Conservation (phyloP, 2,329 filamentous ascomycete genomes). For the Metarhizium rileyi region DNA sequence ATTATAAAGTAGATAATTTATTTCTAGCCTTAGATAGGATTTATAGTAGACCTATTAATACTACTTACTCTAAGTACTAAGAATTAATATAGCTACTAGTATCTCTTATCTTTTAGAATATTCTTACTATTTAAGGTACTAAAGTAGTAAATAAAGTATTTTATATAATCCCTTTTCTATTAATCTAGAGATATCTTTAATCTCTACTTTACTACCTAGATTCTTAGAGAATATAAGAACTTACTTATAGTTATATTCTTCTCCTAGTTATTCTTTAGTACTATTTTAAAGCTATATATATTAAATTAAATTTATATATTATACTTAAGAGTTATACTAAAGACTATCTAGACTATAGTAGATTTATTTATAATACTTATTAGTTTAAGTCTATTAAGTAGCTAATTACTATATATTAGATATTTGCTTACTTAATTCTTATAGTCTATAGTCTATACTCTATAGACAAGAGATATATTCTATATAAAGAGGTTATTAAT, state of each 20-base stretch:
- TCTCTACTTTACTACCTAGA: not conserved
- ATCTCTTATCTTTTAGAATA: not conserved
- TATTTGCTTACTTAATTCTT: not conserved
- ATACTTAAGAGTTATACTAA: not conserved
- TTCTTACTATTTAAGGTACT: not conserved
- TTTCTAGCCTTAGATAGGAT: not conserved
- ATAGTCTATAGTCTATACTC: not conserved
- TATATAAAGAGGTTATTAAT: not conserved
- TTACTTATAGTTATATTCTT: not conserved
- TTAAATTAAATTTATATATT: not conserved
- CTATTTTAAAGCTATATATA: not conserved
- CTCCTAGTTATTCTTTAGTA: not conserved
- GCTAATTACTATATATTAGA: not conserved
- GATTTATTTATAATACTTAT: not conserved
- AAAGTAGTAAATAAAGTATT: not conserved
- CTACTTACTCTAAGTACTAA: not conserved
- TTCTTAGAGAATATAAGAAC: constrained; percentile 3
- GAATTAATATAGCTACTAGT: not conserved
- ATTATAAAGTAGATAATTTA: no score
- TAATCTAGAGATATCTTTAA: not conserved
- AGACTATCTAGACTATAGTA: not conserved
- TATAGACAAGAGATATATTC: not conserved
- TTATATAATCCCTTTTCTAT: not conserved
- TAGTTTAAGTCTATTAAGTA: not conserved
- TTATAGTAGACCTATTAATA: not conserved